Evolutionary conservation across 2,329 filamentous ascomycete genomes (phyloP).

Genomic region (Nakataea oryzae): DNA sequence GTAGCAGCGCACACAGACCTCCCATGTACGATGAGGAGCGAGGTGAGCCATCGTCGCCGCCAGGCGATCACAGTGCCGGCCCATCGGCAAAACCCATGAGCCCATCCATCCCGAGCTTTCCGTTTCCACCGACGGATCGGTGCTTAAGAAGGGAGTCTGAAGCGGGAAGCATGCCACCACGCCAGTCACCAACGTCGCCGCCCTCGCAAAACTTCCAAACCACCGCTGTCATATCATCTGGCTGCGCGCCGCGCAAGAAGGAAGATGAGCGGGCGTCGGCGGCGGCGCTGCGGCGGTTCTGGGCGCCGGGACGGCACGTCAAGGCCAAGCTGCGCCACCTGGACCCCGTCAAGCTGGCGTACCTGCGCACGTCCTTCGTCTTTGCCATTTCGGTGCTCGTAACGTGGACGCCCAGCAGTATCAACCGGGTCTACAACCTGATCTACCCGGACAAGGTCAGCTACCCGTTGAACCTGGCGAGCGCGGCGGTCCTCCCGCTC

Average conservation of each 20-base stretch:
- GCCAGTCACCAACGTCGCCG: background rate
- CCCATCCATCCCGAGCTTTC: background rate
- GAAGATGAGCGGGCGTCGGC: background rate
- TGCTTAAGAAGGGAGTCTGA: background rate
- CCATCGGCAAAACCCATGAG: background rate
- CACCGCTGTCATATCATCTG: background rate
- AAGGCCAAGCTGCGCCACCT: constrained; percentile 24
- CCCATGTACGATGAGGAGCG: background rate
- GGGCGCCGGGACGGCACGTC: constrained; percentile 14
- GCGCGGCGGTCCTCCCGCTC: constrained; percentile 62
- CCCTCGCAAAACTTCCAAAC: background rate
- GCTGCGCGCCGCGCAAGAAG: background rate
- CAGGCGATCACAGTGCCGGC: background rate
- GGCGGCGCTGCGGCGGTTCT: constrained; percentile 1
- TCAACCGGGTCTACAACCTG: constrained; percentile 65
- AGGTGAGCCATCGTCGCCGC: background rate
- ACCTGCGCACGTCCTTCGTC: constrained; percentile 49
- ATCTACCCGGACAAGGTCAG: constrained; percentile 38
- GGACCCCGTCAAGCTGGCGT: constrained; percentile 50
- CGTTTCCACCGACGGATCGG: background rate
- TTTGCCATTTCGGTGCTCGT: constrained; percentile 51
- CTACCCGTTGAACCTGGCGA: constrained; percentile 58
- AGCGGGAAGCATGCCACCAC: no score
- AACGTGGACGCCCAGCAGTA: constrained; percentile 56
- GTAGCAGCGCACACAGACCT: background rate